These are phyloP conservation scores for Phytophthora podocarpi DNA, from an alignment of 352 stramenopile species.

Conservation along the genomic window DNA sequence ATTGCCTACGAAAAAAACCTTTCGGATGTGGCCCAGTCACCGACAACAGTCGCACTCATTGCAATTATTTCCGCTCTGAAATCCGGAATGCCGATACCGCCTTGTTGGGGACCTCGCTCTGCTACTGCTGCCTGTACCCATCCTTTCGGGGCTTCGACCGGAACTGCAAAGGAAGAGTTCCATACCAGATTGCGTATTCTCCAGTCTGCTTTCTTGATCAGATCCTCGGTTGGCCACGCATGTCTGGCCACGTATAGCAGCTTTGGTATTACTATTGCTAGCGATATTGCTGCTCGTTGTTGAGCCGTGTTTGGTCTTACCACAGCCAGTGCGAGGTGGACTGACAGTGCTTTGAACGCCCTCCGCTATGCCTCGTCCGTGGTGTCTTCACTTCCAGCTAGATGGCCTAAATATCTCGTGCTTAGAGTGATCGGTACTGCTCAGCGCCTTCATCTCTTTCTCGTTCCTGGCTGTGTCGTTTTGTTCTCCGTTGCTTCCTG, in stretches of 20 bases:
- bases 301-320: background rate
- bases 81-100: background rate
- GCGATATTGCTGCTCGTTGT: background rate
- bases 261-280: constrained; percentile 1
- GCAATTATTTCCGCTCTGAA: background rate
- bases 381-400: background rate
- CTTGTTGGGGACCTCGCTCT: no score
- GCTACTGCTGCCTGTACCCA: no score
- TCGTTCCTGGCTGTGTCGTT: background rate
- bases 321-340: background rate
- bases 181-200: background rate
- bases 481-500: background rate
- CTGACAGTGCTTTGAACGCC: background rate
- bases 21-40: background rate
- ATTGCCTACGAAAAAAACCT: no score
- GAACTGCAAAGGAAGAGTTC: background rate
- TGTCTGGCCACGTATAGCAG: constrained; percentile 1
- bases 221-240: background rate
- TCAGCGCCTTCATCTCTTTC: background rate
- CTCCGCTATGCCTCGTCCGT: background rate
- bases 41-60: background rate
- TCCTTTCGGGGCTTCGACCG: no score
- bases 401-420: constrained; percentile 1
- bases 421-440: no score
- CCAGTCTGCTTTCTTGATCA: background rate